Evolutionary conservation across 208 protist genomes (phyloP).

Genomic region (Crithidia fasciculata): DNA sequence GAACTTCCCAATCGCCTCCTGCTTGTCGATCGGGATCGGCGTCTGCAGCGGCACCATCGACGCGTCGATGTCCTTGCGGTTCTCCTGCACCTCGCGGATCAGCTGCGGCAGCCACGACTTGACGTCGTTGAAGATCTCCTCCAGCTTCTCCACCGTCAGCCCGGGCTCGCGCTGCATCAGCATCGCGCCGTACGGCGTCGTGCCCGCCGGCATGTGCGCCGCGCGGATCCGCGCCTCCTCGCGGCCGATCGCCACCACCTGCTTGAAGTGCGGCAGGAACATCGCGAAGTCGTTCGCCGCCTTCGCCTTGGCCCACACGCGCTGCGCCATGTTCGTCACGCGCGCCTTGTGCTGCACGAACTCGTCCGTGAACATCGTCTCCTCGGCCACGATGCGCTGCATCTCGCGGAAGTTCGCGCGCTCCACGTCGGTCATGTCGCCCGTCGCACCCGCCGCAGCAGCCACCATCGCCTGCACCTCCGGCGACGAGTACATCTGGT

Average conservation of each 20-base stretch:
- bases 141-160: conserved; percentile 11
- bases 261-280: conserved; percentile 14
- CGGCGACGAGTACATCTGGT: conserved; percentile 36
- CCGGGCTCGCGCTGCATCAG: conserved; percentile 11
- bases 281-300: conserved; percentile 7
- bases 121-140: conserved; percentile 19
- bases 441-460: neutral
- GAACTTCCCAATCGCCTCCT: neutral
- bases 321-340: conserved; percentile 7
- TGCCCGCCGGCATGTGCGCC: neutral
- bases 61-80: conserved; percentile 14
- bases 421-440: conserved; percentile 9
- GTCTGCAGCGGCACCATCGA: conserved; percentile 10
- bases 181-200: conserved; percentile 4
- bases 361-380: conserved; percentile 13
- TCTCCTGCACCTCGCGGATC: conserved; percentile 13
- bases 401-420: conserved; percentile 11
- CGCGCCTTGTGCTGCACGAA: conserved; percentile 10
- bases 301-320: conserved; percentile 14
- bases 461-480: conserved; percentile 20
- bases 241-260: conserved; percentile 10
- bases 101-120: conserved; percentile 16
- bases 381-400: conserved; percentile 6
- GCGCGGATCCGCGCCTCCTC: conserved; percentile 8
- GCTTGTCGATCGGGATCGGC: neutral